A percentile compares a stretch with the other conserved stretches of the same genome.
Conservation (phyloP, 371 early-diverging fungal genomes). For the Mortierella sp. region DNA sequence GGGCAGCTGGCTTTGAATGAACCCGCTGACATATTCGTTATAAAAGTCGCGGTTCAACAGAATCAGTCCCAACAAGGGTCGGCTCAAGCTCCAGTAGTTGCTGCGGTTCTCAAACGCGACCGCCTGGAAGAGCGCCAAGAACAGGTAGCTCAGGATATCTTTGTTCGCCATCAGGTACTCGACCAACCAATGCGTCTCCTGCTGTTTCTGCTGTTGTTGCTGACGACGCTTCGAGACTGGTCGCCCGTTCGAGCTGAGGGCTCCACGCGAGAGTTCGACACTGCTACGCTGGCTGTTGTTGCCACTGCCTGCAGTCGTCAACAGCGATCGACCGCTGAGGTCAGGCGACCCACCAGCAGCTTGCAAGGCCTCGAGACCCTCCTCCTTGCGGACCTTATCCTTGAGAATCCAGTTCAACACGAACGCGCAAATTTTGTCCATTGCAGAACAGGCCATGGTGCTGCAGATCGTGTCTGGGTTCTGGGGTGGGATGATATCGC, state of each 20-base stretch:
- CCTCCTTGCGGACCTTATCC: conserved; percentile 43
- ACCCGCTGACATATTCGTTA: conserved; percentile 71
- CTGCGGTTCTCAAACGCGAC: conserved; percentile 85
- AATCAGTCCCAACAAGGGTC: conserved; percentile 85
- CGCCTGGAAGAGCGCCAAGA: conserved; percentile 77
- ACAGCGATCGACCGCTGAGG: not conserved
- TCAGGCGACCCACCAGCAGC: conserved; percentile 20
- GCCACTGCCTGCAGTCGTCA: conserved; percentile 24
- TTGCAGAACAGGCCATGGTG: conserved; percentile 78
- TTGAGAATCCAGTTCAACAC: conserved; percentile 75
- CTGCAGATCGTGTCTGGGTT: conserved; percentile 68
- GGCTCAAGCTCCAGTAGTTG: conserved; percentile 87
- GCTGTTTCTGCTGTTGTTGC: conserved; percentile 64
- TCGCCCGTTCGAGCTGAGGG: conserved; percentile 33
- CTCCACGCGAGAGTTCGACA: conserved; percentile 33
- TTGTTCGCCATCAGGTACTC: conserved; percentile 67
- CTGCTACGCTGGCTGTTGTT: conserved; percentile 49
- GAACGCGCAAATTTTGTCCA: conserved; percentile 80
- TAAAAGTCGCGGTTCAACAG: conserved; percentile 79
- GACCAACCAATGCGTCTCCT: conserved; percentile 67
- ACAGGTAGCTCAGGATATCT: conserved; percentile 70
- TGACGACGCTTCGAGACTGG: conserved; percentile 48
- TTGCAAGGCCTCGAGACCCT: conserved; percentile 1
- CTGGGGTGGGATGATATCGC: conserved; percentile 66
- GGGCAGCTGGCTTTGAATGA: conserved; percentile 83